Conservation (phyloP, 345 rosid species). For the Salix dunnii region DNA sequence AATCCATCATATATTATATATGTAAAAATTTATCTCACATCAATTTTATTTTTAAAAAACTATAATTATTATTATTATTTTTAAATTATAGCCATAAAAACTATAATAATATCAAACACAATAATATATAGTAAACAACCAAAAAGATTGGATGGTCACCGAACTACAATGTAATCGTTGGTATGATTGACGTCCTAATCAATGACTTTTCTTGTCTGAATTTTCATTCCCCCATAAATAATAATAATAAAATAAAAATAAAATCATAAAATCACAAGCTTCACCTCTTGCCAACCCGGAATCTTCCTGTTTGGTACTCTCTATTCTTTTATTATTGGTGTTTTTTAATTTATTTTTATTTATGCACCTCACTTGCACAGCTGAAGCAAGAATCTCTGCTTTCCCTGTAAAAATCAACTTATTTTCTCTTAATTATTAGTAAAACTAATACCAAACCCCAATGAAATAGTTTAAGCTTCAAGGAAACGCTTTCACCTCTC, state of each 20-base stretch:
- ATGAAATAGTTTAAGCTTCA: neutral
- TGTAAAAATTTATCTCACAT: too few relatives aligned
- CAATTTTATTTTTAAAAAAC: too few relatives aligned
- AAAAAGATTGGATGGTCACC: slow-evolving; percentile 10
- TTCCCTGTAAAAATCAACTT: neutral
- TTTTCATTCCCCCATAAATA: neutral
- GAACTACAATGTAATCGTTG: neutral
- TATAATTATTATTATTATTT: too few relatives aligned
- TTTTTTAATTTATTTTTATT: neutral
- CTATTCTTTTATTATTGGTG: neutral
- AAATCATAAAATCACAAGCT: neutral
- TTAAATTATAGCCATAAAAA: neutral
- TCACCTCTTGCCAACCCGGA: slow-evolving; percentile 1
- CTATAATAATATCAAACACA: neutral
- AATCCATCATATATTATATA: too few relatives aligned
- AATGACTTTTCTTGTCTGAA: neutral
- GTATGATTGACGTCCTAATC: neutral
- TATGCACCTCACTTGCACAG: too few relatives aligned
- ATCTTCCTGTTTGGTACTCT: neutral
- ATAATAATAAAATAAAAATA: neutral
- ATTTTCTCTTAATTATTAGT: neutral
- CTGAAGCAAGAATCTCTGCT: slow-evolving; percentile 16
- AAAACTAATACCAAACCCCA: slow-evolving; percentile 1
- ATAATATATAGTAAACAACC: too few relatives aligned
- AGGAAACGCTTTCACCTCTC: neutral